Conservation (phyloP, 2,329 filamentous ascomycete species). For the Chalara sp. region DNA sequence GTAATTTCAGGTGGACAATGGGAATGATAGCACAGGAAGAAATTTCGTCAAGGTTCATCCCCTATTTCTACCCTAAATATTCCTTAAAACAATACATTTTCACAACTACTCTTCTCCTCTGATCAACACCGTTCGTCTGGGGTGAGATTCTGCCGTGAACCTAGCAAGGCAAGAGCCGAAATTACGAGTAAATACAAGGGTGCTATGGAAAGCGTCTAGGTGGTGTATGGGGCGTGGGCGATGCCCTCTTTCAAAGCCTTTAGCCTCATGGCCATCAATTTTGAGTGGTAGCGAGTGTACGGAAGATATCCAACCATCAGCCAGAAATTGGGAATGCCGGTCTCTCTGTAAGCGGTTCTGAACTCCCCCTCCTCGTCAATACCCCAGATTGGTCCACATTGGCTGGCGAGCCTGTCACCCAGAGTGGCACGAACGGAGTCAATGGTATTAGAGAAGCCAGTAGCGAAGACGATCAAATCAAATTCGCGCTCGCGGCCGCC, state of each 20-base stretch:
- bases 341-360: slow-evolving; percentile 39
- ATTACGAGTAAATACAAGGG: too few relatives aligned
- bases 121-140: too few relatives aligned
- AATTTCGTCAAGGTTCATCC: too few relatives aligned
- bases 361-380: slow-evolving; percentile 42
- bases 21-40: too few relatives aligned
- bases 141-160: too few relatives aligned
- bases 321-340: slow-evolving; percentile 43
- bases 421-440: slow-evolving; percentile 41
- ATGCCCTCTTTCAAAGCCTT: slow-evolving; percentile 37
- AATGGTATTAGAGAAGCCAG: slow-evolving; percentile 47
- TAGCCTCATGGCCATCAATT: slow-evolving; percentile 41
- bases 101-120: too few relatives aligned
- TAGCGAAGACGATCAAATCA: slow-evolving; percentile 44
- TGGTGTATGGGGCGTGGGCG: too few relatives aligned
- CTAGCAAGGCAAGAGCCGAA: too few relatives aligned
- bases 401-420: slow-evolving; percentile 42
- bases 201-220: too few relatives aligned
- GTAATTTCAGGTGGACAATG: too few relatives aligned
- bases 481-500: slow-evolving; percentile 26
- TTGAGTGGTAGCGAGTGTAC: slow-evolving; percentile 39
- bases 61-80: too few relatives aligned
- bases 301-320: slow-evolving; percentile 45
- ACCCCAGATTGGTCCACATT: slow-evolving; percentile 41
- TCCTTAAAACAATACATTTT: too few relatives aligned